Percentiles rank a stretch among this genome's conserved stretches.
phyloP scores from a whole-genome alignment of 306 rosid species.

The Rosa rugosa region DNA sequence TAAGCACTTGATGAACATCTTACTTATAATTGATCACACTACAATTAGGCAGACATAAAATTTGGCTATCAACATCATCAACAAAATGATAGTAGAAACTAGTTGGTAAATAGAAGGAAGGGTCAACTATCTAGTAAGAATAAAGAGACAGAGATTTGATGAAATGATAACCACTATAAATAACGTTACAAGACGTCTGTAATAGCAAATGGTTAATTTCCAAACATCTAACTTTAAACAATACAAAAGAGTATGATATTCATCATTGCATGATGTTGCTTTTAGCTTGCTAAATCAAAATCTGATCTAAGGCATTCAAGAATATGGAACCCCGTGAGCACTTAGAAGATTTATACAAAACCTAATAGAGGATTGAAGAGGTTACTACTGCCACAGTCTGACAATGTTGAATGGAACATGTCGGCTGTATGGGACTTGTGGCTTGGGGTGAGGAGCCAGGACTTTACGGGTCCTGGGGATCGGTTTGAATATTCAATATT shows the following conservation, averaged over 20 bases:
- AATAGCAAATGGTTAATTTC: not conserved
- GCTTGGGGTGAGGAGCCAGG: slow-evolving; percentile 15
- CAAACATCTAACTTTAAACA: not conserved
- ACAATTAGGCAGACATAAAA: not conserved
- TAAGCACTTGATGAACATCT: not conserved
- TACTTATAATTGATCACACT: not conserved
- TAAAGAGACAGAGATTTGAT: not conserved
- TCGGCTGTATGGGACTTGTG: not conserved
- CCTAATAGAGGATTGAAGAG: slow-evolving; percentile 14
- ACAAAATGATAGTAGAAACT: not conserved
- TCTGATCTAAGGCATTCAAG: slow-evolving; percentile 1
- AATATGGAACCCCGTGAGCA: not conserved
- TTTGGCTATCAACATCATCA: not conserved
- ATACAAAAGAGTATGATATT: slow-evolving; percentile 3
- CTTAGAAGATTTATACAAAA: slow-evolving; percentile 16
- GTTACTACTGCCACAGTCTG: slow-evolving; percentile 26
- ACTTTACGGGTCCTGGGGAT: slow-evolving; percentile 54
- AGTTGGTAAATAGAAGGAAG: not conserved
- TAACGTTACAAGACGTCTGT: not conserved
- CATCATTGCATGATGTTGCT: not conserved
- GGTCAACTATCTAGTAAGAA: not conserved
- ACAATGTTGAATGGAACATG: slow-evolving; percentile 26
- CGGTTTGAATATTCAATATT: slow-evolving; percentile 71
- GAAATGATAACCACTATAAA: not conserved
- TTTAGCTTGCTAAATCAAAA: slow-evolving; percentile 4